Conservation (phyloP, 2,329 filamentous ascomycete genomes). For the Penicillium psychrosexuale region DNA sequence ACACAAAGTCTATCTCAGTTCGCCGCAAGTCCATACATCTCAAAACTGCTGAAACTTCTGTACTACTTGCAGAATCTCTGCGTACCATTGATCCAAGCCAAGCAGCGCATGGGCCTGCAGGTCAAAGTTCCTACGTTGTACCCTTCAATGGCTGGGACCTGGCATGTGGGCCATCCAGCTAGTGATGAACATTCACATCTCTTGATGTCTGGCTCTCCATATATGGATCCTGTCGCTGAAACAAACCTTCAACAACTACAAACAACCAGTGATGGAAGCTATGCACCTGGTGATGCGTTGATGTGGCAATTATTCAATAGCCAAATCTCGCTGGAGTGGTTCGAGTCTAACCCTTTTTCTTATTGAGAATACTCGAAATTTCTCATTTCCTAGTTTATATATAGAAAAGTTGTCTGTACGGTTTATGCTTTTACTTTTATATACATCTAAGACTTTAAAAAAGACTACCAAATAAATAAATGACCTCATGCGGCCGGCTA, state of each 20-base stretch:
- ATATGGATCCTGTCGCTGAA: not conserved
- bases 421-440: too few species aligned
- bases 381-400: too few species aligned
- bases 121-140: slow-evolving; percentile 10
- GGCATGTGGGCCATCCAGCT: not conserved
- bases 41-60: slow-evolving; percentile 17
- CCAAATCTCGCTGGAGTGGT: slow-evolving; percentile 21
- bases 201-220: not conserved
- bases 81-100: slow-evolving; percentile 11
- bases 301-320: slow-evolving; percentile 26
- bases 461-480: too few species aligned
- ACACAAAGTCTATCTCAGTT: slow-evolving; percentile 17
- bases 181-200: not conserved
- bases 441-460: too few species aligned
- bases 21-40: slow-evolving; percentile 17
- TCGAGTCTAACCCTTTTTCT: slow-evolving; percentile 8
- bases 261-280: not conserved
- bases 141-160: slow-evolving; percentile 1
- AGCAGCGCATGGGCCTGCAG: slow-evolving; percentile 4
- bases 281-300: slow-evolving; percentile 14
- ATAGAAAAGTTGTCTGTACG: too few species aligned
- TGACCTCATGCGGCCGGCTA: too few species aligned
- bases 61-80: slow-evolving; percentile 14
- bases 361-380: not conserved
- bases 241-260: not conserved